A percentile compares a stretch with the other conserved stretches of the same genome.
phyloP scores from a whole-genome alignment of 805 yeast genomes.

The Kodamaea neixiangensis region DNA sequence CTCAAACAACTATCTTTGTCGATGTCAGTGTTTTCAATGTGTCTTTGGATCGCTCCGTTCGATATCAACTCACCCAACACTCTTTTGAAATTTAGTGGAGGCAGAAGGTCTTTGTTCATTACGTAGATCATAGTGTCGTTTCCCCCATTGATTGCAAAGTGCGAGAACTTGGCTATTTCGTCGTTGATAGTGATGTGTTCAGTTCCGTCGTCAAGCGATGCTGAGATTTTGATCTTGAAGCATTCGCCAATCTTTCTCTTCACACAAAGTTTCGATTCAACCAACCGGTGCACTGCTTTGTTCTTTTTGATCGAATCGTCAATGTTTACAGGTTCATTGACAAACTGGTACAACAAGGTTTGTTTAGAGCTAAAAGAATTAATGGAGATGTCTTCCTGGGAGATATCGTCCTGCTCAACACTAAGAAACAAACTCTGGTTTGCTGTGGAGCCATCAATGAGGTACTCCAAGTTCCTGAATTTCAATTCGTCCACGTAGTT shows the following conservation, averaged over 20 bases:
- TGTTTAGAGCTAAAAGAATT: conserved; percentile 35
- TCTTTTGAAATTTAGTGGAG: conserved; percentile 65
- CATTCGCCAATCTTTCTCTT: conserved; percentile 63
- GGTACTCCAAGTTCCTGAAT: conserved; percentile 54
- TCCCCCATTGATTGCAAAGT: conserved; percentile 51
- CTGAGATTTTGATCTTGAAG: conserved; percentile 38
- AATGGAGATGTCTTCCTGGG: conserved; percentile 21
- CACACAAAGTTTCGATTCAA: conserved; percentile 57
- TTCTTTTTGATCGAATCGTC: conserved; percentile 5
- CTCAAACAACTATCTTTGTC: conserved; percentile 55
- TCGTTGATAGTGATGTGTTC: conserved; percentile 51
- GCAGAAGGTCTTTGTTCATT: conserved; percentile 55
- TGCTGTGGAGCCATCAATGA: conserved; percentile 54
- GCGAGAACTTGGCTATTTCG: conserved; percentile 46
- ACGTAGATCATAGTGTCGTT: conserved; percentile 63
- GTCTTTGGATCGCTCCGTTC: conserved; percentile 29
- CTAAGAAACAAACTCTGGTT: conserved; percentile 66
- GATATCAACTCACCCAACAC: conserved; percentile 55
- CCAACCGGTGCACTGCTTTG: conserved; percentile 32
- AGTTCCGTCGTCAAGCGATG: conserved; percentile 15
- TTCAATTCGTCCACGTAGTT: conserved; percentile 69
- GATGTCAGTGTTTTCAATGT: conserved; percentile 31
- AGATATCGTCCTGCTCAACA: conserved; percentile 34
- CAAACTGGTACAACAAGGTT: conserved; percentile 63
- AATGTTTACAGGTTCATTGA: conserved; percentile 44